Base-by-base conservation (phyloP, 2,329 filamentous ascomycete genomes). In the Berkeleyomyces rouxiae region DNA sequence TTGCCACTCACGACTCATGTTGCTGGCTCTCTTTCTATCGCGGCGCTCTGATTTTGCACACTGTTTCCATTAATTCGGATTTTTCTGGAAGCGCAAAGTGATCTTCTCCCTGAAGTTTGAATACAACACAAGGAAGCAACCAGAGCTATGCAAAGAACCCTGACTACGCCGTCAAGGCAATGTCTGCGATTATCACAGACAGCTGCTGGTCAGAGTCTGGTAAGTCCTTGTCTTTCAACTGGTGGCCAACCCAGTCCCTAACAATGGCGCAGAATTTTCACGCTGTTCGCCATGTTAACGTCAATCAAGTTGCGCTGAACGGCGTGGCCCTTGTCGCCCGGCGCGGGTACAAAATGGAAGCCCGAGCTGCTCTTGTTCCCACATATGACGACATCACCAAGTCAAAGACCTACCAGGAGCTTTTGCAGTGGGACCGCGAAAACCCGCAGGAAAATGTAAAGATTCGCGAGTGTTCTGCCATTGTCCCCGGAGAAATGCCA, bases 381-480 rank as follows among this genome's bases (percentile, higher is more conserved):
- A 55, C 31, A 4, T 55, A 55, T 7, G 4, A n/a, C 0, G 40
- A 59, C 44, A 59, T 47, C 42, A 36, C 31, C n/a, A 31, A 31
- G 47, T 57, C 40, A 2, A 40, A 36, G 36, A 36, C 49, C 11
- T 61, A 61, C 58, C 49, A 31, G 16, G 23, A 42, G 6, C 44
- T 63, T 4, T 36, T 36, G 11, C 37, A 63, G 46, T 65, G 64
- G 64, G 61, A 58, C 13, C 31, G 4, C 5, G 58, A 63, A 11
- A 63, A 65, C 46, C 55, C 60, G 3, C 46, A 62, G 31, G 31
- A 39, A 16, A 39, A 36, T 2, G 1, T 61, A 16, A 43, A 61
- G 33, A 36, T 49, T 9, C 58, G 51, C 51, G 62, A 57, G 6
- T 36, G 46, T 37, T 46, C 6, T 3, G 40, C 51, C 4, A 16